A percentile compares a stretch with the other conserved stretches of the same genome.
Evolutionary conservation across 306 rosid species (phyloP).

Genomic region (Dryas octopetala): DNA sequence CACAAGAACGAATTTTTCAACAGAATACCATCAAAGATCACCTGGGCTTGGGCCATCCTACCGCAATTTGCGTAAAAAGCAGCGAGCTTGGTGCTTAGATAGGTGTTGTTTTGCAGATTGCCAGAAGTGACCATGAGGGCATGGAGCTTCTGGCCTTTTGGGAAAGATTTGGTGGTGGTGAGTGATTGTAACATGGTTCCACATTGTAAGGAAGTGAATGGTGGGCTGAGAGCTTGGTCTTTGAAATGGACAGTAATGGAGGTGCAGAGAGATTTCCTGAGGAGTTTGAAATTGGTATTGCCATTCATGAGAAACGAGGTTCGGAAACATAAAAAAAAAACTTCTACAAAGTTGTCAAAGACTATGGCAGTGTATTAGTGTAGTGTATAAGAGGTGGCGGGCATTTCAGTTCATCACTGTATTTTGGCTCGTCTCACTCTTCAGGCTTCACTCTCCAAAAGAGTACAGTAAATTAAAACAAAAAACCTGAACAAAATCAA

Average conservation of each 20-base stretch:
- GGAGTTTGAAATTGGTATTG: conserved; percentile 19
- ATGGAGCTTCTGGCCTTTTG: conserved; percentile 49
- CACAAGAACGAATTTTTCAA: conserved; percentile 49
- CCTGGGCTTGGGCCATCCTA: conserved; percentile 40
- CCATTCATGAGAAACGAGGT: conserved; percentile 31
- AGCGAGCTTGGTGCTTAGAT: conserved; percentile 51
- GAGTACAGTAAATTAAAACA: not conserved
- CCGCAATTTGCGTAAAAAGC: conserved; percentile 53
- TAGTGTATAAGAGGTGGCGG: not conserved
- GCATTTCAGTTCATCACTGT: not conserved
- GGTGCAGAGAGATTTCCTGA: conserved; percentile 20
- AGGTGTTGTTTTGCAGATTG: conserved; percentile 42
- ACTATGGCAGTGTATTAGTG: not conserved
- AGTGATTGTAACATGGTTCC: conserved; percentile 50
- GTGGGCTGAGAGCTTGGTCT: conserved; percentile 6
- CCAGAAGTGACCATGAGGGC: conserved; percentile 38
- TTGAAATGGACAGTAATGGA: conserved; percentile 4
- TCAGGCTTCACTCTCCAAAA: not conserved
- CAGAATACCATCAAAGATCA: conserved; percentile 36
- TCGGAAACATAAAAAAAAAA: not conserved
- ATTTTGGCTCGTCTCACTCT: not conserved
- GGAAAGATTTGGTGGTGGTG: conserved; percentile 41
- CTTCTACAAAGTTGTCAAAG: not conserved
- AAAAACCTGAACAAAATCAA: not conserved
- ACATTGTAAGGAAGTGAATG: conserved; percentile 50